Percentiles rank a stretch among this genome's conserved stretches.
These are phyloP conservation scores for Pseudogymnoascus sp. DNA, from an alignment of 2,329 filamentous ascomycete genomes.

Conservation along the genomic window DNA sequence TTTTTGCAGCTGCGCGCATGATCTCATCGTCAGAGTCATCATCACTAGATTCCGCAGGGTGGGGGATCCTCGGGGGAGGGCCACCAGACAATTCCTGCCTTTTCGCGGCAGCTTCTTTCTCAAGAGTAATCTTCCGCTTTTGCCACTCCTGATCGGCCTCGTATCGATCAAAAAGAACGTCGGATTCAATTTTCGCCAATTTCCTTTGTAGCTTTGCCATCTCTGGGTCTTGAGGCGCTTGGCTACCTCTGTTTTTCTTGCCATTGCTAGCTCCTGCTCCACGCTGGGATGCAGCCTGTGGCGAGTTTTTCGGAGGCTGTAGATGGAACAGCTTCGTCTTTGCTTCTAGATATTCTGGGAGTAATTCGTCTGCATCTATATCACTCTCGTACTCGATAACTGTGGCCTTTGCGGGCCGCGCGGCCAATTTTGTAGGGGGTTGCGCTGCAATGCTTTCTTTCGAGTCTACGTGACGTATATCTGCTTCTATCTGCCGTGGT, in stretches of 20 bases:
- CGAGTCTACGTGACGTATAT: conserved; percentile 23
- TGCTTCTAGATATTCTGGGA: conserved; percentile 69
- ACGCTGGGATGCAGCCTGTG: conserved; percentile 31
- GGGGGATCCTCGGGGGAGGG: conserved; percentile 11
- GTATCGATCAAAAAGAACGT: conserved; percentile 65
- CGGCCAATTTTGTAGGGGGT: not conserved
- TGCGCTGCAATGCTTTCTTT: conserved; percentile 9
- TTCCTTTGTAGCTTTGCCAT: conserved; percentile 64
- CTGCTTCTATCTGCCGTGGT: conserved; percentile 23
- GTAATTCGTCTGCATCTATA: conserved; percentile 66
- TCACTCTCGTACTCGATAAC: conserved; percentile 55
- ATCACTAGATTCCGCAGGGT: conserved; percentile 18
- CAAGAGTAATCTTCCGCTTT: conserved; percentile 48
- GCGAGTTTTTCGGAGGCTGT: conserved; percentile 40
- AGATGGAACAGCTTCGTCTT: conserved; percentile 61
- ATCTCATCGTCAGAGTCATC: conserved; percentile 40
- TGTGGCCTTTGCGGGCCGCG: not conserved
- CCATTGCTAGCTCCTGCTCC: conserved; percentile 12
- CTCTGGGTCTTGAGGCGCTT: conserved; percentile 30
- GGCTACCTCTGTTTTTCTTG: conserved; percentile 13
- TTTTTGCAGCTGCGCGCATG: conserved; percentile 48
- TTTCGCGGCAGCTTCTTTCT: conserved; percentile 51
- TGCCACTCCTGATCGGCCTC: conserved; percentile 61
- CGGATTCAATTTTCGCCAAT: conserved; percentile 67
- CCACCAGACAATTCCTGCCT: conserved; percentile 34